These are phyloP conservation scores for Krasilnikovozyma curviuscula DNA, from an alignment of 768 basidiomycete species.

Conservation along the genomic window DNA sequence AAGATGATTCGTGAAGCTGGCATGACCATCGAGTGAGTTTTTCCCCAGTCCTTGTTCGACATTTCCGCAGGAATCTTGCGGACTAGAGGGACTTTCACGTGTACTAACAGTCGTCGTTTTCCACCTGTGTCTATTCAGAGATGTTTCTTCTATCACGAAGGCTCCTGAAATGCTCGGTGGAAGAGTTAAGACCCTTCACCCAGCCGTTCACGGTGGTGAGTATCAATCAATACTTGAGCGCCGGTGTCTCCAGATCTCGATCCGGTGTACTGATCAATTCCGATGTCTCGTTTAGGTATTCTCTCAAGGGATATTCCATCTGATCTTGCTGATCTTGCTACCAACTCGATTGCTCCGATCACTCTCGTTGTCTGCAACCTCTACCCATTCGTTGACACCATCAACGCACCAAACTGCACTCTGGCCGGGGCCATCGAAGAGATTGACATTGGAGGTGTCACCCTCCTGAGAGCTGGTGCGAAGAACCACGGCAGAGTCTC, in stretches of 20 bases:
- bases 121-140: constrained; percentile 34
- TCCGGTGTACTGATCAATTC: too few relatives aligned
- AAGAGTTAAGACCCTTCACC: constrained; percentile 92
- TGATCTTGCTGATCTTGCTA: constrained; percentile 64
- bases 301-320: constrained; percentile 79
- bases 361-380: constrained; percentile 97
- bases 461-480: constrained; percentile 86
- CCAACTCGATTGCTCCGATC: constrained; percentile 76
- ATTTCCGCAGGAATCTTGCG: neutral
- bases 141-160: constrained; percentile 92
- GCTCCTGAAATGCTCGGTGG: constrained; percentile 98
- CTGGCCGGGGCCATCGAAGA: constrained; percentile 88
- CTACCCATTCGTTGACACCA: constrained; percentile 86
- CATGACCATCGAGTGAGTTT: constrained; percentile 64
- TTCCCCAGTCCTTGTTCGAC: neutral
- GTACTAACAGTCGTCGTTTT: neutral
- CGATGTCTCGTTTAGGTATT: too few relatives aligned
- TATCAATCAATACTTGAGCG: too few relatives aligned
- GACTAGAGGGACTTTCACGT: neutral
- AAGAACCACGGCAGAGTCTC: constrained; percentile 92
- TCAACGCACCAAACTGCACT: constrained; percentile 63
- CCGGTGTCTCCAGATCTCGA: too few relatives aligned
- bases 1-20: constrained; percentile 92
- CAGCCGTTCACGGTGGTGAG: constrained; percentile 87
- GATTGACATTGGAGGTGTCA: constrained; percentile 96